Evolutionary conservation across 2,329 filamentous ascomycete species (phyloP).

Genomic region (Zasmidium angulare): DNA sequence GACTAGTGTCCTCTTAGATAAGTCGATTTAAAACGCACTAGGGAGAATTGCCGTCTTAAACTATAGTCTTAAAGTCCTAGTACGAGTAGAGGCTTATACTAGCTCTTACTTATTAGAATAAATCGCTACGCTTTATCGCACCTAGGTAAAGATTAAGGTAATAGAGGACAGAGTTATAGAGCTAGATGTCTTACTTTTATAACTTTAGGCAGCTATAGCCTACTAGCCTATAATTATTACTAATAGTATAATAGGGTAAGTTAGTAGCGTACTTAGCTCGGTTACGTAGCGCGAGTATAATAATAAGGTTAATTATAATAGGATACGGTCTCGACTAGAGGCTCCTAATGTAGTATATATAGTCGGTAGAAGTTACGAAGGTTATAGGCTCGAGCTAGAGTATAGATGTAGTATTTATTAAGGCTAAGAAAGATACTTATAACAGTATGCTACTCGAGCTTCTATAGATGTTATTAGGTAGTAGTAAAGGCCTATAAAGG

Average conservation of each 20-base stretch:
- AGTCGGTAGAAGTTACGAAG: too few species aligned
- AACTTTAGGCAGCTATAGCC: background rate
- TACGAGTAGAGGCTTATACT: background rate
- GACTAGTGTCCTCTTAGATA: background rate
- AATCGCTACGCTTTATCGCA: background rate
- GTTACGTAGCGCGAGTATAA: too few species aligned
- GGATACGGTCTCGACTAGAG: too few species aligned
- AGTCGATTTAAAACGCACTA: background rate
- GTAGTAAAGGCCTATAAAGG: too few species aligned
- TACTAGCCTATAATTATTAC: background rate
- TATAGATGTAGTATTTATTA: too few species aligned
- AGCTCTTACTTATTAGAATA: background rate
- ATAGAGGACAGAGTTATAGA: background rate
- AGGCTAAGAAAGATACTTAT: too few species aligned
- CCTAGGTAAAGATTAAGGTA: background rate
- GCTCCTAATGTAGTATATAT: too few species aligned
- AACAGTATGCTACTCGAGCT: too few species aligned
- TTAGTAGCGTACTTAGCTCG: too few species aligned
- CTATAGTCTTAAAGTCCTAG: background rate
- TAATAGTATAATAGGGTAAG: background rate
- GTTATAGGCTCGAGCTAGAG: too few species aligned
- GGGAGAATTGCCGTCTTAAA: background rate
- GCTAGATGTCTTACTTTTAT: background rate
- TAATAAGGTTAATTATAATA: too few species aligned
- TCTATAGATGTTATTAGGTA: too few species aligned